phyloP scores from a whole-genome alignment of 1,284 basidiomycete genomes.

The Phenoliferia sp. region DNA sequence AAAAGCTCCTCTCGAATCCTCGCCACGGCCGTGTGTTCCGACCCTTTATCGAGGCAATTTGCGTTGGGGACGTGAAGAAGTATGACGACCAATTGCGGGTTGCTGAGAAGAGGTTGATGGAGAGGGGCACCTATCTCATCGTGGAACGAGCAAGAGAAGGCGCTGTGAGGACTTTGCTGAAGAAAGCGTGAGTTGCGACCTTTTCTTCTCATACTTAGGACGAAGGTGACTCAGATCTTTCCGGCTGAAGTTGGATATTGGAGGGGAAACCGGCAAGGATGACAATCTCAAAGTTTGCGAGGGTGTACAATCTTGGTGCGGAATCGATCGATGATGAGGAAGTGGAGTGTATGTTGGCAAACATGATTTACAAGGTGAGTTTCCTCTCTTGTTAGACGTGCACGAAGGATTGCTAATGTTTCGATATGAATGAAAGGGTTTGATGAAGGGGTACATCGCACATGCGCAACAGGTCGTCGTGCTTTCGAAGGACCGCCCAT shows the following conservation, averaged over 20 bases:
- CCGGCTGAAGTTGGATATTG: conserved; percentile 63
- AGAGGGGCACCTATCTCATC: conserved; percentile 76
- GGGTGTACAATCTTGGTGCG: conserved; percentile 5
- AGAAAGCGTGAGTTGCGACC: conserved; percentile 69
- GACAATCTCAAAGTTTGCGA: conserved; percentile 71
- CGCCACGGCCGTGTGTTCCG: conserved; percentile 60
- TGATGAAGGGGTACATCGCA: conserved; percentile 90
- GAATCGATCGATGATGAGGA: conserved; percentile 57
- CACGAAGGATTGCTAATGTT: no score
- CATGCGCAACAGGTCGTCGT: conserved; percentile 93
- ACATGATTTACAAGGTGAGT: conserved; percentile 74
- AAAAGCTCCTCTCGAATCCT: conserved; percentile 41
- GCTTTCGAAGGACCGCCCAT: conserved; percentile 65
- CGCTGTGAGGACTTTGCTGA: conserved; percentile 77
- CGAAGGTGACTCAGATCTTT: neutral
- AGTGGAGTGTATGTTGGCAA: conserved; percentile 88
- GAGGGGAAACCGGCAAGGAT: conserved; percentile 67
- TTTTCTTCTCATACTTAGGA: neutral
- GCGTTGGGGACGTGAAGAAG: conserved; percentile 65
- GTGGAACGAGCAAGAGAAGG: conserved; percentile 83
- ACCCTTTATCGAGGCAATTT: conserved; percentile 75
- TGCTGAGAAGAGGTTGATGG: conserved; percentile 64
- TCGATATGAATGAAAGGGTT: conserved; percentile 50
- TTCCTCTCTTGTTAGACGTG: no score
- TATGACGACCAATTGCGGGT: conserved; percentile 72